A percentile compares a stretch with the other conserved stretches of the same genome.
These are phyloP conservation scores for Neurospora tetrasperma DNA, from an alignment of 495 filamentous ascomycete genomes.

Conservation along the genomic window DNA sequence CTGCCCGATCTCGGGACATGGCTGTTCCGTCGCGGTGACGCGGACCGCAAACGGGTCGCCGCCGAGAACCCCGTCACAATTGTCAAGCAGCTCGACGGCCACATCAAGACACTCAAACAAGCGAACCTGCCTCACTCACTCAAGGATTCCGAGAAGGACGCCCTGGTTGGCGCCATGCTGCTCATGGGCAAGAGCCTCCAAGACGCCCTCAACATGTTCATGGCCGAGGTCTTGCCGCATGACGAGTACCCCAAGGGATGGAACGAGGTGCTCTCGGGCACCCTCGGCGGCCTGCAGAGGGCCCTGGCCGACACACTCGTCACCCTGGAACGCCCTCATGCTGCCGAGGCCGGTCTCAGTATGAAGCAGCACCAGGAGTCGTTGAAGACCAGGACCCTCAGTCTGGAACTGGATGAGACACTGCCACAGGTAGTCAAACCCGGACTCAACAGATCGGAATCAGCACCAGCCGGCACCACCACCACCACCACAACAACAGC, in stretches of 20 bases:
- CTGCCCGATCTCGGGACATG: conserved; percentile 14
- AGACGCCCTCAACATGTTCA: conserved; percentile 16
- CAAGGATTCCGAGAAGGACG: conserved; percentile 18
- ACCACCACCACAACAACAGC: too few species aligned
- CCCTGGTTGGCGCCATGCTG: conserved; percentile 20
- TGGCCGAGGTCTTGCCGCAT: conserved; percentile 18
- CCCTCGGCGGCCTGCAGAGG: conserved; percentile 17
- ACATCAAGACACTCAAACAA: conserved; percentile 11
- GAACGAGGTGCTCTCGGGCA: conserved; percentile 20
- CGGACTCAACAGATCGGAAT: neutral
- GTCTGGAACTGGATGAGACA: neutral
- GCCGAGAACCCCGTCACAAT: conserved; percentile 14
- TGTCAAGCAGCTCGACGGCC: conserved; percentile 17
- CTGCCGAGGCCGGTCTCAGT: neutral
- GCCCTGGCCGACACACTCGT: conserved; percentile 10
- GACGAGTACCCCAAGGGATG: conserved; percentile 20
- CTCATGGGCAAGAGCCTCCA: conserved; percentile 19
- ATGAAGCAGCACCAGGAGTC: neutral
- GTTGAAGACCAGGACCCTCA: neutral
- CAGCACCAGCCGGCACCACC: neutral
- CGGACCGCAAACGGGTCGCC: conserved; percentile 5
- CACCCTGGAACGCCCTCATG: neutral
- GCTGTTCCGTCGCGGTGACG: conserved; percentile 17
- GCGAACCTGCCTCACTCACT: conserved; percentile 11
- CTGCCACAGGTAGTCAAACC: neutral